A percentile compares a stretch with the other conserved stretches of the same genome.
phyloP scores from a whole-genome alignment of 495 filamentous ascomycete species.

The Elasticomyces elasticus region DNA sequence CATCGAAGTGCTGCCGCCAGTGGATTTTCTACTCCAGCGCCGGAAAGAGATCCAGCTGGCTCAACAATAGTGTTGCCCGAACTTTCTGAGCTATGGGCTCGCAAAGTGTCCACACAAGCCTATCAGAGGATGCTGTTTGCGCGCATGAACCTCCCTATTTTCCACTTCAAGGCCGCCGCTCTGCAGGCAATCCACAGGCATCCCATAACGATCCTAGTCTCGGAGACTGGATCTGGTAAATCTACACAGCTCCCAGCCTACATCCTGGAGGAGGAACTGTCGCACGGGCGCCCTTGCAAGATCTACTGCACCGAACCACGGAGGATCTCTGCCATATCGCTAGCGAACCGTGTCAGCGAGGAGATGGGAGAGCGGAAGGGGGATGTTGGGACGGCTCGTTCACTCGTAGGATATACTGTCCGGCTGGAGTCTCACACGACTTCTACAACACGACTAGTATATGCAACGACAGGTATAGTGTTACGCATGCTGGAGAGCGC shows the following conservation, averaged over 20 bases:
- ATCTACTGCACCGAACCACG: conserved; percentile 95
- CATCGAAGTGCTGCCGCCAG: conserved; percentile 48
- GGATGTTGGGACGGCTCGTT: conserved; percentile 71
- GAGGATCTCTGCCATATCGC: conserved; percentile 87
- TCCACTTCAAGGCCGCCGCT: conserved; percentile 68
- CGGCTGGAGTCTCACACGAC: conserved; percentile 80
- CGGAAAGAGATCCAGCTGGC: conserved; percentile 27
- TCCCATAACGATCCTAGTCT: conserved; percentile 82
- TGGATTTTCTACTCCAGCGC: conserved; percentile 13
- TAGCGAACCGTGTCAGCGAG: conserved; percentile 84
- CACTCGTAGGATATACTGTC: conserved; percentile 88
- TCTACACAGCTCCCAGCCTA: conserved; percentile 93
- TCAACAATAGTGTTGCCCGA: conserved; percentile 1
- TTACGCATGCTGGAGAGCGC: conserved; percentile 92
- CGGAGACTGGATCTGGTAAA: conserved; percentile 95
- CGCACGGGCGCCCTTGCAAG: conserved; percentile 69
- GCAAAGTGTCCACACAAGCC: conserved; percentile 51
- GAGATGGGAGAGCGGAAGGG: conserved; percentile 77
- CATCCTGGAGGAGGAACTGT: conserved; percentile 79
- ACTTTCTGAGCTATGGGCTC: conserved; percentile 57
- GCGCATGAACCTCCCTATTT: conserved; percentile 76
- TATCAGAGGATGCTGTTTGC: conserved; percentile 51
- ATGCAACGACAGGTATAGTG: conserved; percentile 80
- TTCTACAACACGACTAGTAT: conserved; percentile 70
- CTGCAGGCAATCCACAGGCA: conserved; percentile 60